Evolutionary conservation across 2,329 filamentous ascomycete genomes (phyloP).

Genomic region (Hypoxylon sp.): DNA sequence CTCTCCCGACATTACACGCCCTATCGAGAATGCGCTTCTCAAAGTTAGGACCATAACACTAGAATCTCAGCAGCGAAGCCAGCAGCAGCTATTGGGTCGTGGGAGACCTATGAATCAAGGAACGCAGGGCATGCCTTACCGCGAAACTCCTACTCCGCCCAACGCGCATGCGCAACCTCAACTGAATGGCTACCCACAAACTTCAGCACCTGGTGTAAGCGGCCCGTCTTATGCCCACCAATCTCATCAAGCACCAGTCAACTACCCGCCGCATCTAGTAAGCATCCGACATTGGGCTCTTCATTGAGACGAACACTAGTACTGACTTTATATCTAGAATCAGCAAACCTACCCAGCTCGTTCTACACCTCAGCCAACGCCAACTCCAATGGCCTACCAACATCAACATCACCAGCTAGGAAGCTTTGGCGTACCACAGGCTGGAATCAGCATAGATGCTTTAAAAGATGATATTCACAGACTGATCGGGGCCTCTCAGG

Average conservation of each 20-base stretch:
- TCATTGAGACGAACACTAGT: not conserved
- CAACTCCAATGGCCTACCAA: constrained; percentile 56
- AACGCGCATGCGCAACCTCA: constrained; percentile 55
- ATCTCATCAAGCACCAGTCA: constrained; percentile 41
- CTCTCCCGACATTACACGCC: constrained; percentile 83
- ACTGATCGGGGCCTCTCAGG: constrained; percentile 78
- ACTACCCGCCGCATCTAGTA: constrained; percentile 52
- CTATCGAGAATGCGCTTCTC: constrained; percentile 93
- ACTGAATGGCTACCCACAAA: constrained; percentile 51
- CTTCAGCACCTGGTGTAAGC: constrained; percentile 55
- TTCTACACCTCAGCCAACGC: constrained; percentile 55
- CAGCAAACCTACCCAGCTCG: constrained; percentile 49
- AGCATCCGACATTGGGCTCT: constrained; percentile 21
- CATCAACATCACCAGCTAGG: constrained; percentile 57
- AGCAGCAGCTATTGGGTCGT: constrained; percentile 66
- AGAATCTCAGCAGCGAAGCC: constrained; percentile 68
- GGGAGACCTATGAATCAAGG: constrained; percentile 63
- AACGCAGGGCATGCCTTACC: constrained; percentile 63
- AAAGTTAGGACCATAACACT: constrained; percentile 76
- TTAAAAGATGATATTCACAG: constrained; percentile 86
- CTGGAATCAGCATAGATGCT: constrained; percentile 73
- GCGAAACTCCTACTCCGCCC: constrained; percentile 81
- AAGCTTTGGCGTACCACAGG: constrained; percentile 55
- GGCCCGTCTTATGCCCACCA: constrained; percentile 46
- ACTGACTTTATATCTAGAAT: constrained; percentile 35